Percentiles rank a stretch among this genome's conserved stretches.
Conservation (phyloP, 345 rosid genomes). For the Bruguiera parviflora region DNA sequence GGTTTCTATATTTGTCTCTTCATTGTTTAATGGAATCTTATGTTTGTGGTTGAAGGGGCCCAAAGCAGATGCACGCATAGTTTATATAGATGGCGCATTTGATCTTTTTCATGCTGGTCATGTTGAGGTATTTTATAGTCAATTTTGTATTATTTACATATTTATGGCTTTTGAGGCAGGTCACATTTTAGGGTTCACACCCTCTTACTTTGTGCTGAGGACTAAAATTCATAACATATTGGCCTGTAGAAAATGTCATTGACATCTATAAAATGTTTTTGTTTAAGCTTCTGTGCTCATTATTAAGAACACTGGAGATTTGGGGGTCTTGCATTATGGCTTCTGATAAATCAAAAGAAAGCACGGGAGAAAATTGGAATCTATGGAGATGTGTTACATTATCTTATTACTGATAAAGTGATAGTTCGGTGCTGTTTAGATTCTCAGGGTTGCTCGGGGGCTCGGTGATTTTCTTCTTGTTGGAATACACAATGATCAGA, state of each 20-base stretch:
- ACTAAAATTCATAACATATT: too few species aligned
- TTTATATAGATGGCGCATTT: slow-evolving; percentile 77
- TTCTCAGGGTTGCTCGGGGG: slow-evolving; percentile 58
- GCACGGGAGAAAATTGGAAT: too few species aligned
- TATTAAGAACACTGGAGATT: neutral
- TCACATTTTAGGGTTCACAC: neutral
- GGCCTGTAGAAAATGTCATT: too few species aligned
- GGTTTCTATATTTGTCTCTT: neutral
- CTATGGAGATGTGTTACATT: neutral
- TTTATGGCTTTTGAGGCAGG: neutral
- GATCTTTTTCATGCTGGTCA: slow-evolving; percentile 90
- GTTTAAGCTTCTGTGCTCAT: neutral
- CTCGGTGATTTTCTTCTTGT: slow-evolving; percentile 84
- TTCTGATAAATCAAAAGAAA: too few species aligned
- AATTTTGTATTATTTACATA: neutral
- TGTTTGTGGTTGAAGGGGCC: slow-evolving; percentile 51
- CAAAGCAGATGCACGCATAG: slow-evolving; percentile 54
- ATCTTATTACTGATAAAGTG: slow-evolving; percentile 16
- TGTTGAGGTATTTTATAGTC: slow-evolving; percentile 53
- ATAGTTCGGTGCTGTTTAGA: slow-evolving; percentile 47
- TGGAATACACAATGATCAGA: slow-evolving; percentile 65
- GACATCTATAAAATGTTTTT: neutral
- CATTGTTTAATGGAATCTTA: neutral
- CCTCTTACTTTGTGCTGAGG: too few species aligned
- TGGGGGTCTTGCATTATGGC: neutral